Evolutionary conservation across 148 eudicot genomes (phyloP).

Genomic region (Cornus florida): DNA sequence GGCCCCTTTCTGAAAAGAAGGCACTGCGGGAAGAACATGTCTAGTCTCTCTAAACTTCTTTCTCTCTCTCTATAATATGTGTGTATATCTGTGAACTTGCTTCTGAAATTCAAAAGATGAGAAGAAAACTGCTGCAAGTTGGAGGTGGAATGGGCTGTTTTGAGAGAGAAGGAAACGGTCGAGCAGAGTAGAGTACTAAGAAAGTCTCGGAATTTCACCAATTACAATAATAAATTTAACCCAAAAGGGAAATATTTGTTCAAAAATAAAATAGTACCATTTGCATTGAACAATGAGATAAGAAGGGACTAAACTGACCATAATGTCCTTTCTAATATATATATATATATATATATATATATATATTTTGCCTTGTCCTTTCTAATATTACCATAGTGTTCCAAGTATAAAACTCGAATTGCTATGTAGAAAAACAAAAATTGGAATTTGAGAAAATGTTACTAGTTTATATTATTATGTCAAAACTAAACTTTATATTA

Average conservation of each 20-base stretch:
- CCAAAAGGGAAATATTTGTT: no score
- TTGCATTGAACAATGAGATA: no score
- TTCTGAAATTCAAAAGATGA: not conserved
- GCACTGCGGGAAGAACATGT: slow-evolving; percentile 61
- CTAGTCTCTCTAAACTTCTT: slow-evolving; percentile 3
- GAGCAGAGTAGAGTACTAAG: not conserved
- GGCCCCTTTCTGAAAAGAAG: slow-evolving; percentile 65
- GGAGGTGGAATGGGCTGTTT: not conserved
- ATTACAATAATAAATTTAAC: no score
- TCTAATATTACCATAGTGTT: no score
- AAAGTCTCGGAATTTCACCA: not conserved
- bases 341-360: no score
- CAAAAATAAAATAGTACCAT: no score
- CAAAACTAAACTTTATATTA: no score
- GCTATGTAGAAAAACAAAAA: no score
- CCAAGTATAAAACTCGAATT: no score
- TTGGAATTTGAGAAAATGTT: no score
- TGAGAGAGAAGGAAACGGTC: slow-evolving; percentile 7
- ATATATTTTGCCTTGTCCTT: no score
- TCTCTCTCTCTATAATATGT: slow-evolving; percentile 7
- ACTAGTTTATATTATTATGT: no score
- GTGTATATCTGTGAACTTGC: not conserved
- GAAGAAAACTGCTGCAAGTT: not conserved
- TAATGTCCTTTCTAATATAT: not conserved
- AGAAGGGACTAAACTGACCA: not conserved